Conservation (phyloP, 23 red algal genomes). For the Gracilaria gracilis region DNA sequence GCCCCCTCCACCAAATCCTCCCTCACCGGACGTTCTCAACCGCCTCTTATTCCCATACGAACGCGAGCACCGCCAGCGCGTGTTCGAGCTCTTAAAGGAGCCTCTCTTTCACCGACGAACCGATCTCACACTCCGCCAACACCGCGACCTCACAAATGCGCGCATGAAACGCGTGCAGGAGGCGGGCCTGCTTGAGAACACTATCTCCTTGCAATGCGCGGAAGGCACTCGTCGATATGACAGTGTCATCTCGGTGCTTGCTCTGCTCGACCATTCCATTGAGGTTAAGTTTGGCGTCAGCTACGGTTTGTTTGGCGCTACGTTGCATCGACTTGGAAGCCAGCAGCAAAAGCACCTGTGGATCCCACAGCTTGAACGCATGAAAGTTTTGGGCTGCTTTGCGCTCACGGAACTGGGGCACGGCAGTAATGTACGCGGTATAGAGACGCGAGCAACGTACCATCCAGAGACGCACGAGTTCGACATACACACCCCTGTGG, state of each 20-base stretch:
- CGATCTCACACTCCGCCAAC: slow-evolving; percentile 39
- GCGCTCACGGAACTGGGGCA: slow-evolving; percentile 97
- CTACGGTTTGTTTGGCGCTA: slow-evolving; percentile 87
- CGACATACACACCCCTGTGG: slow-evolving; percentile 80
- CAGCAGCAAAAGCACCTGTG: slow-evolving; percentile 64
- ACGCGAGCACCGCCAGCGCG: slow-evolving; percentile 46
- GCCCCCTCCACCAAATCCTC: background rate
- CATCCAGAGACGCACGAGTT: slow-evolving; percentile 55
- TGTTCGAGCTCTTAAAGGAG: slow-evolving; percentile 69
- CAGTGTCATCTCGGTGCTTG: slow-evolving; percentile 68
- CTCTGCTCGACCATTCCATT: slow-evolving; percentile 86
- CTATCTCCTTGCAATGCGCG: slow-evolving; percentile 34
- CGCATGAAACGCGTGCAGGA: slow-evolving; percentile 66
- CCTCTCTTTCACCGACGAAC: slow-evolving; percentile 66
- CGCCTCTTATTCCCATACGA: slow-evolving; percentile 42
- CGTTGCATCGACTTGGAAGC: slow-evolving; percentile 76
- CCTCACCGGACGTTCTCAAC: slow-evolving; percentile 29
- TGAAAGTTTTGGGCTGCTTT: slow-evolving; percentile 87
- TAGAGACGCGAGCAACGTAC: slow-evolving; percentile 93
- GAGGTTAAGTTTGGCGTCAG: slow-evolving; percentile 91
- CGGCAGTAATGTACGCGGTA: slow-evolving; percentile 94
- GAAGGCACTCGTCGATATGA: slow-evolving; percentile 74
- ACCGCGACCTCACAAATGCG: slow-evolving; percentile 55
- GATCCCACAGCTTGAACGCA: slow-evolving; percentile 78
- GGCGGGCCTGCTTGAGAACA: slow-evolving; percentile 51